Evolutionary conservation across 331 rosid genomes (phyloP), one percentile per base, ranked within the genome.

Genomic region (Phaseolus coccineus): DNA sequence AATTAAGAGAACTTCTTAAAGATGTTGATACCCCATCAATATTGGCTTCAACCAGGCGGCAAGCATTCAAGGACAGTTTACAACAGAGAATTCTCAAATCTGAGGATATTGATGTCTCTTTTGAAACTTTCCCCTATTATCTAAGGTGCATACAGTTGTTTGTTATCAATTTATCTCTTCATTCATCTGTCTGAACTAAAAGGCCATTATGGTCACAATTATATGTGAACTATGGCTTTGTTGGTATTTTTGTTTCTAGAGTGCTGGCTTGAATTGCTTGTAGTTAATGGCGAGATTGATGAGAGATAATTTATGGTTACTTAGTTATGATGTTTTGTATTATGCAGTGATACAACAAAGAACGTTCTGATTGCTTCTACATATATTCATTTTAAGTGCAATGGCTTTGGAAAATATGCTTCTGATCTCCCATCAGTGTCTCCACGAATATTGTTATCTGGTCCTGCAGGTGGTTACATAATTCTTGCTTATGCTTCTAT

Each of bases 121-220:
- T 96, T 64, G 97, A 93, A 85, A 81, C 69, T 80, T 96, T 96
- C 74, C 99, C 99, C 37, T 96, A 96, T 81, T 96, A 85, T 87
- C 86, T 96, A 82, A 96, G 99, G 99, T 96, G 46, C 79, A 74
- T 69, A 57, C 42, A 9, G 58, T 48, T 84, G 52, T 22, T 59
- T 28, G 15, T 27, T 64, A 51, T 52, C 52, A 58, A 28, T 16
- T 74, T 73, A 16, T 78, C 33, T 75, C 80, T 82, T 74, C 72
- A 19, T 76, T 40, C 16, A 33, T 11, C 53, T 65, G 53, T 46
- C 80, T 81, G 64, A 56, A 37, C 68, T 65, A 33, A 27, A 33
- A 56, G 59, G 6, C 64, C 67, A 35, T 40, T 77, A 58, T 52
- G 66, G 68, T 66, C 55, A 42, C 37, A 28, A n/a, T 61, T 72